These are phyloP conservation scores for Nidularia sp. DNA, from an alignment of 768 basidiomycete genomes.

Conservation along the genomic window DNA sequence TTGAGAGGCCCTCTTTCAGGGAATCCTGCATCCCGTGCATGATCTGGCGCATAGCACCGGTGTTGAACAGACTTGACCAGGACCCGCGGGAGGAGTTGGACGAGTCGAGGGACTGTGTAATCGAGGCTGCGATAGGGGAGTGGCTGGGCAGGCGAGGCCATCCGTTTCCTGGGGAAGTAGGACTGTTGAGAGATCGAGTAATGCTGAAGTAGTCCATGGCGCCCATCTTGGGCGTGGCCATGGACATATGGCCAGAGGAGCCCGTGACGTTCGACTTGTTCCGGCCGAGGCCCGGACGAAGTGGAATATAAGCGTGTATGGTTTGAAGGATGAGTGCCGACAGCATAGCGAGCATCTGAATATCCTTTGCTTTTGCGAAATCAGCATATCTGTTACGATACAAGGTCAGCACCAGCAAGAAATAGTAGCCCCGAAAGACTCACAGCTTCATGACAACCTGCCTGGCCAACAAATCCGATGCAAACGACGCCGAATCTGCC, in stretches of 20 bases:
- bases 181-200: slow-evolving; percentile 29
- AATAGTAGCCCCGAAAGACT: slow-evolving; percentile 17
- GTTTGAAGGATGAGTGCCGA: slow-evolving; percentile 63
- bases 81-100: slow-evolving; percentile 71
- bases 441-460: slow-evolving; percentile 45
- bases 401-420: background rate
- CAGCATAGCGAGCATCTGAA: slow-evolving; percentile 82
- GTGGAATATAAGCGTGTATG: slow-evolving; percentile 8
- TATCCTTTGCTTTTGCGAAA: slow-evolving; percentile 49
- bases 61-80: slow-evolving; percentile 76
- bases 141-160: slow-evolving; percentile 43
- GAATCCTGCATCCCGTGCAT: slow-evolving; percentile 60
- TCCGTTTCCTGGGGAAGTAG: slow-evolving; percentile 34
- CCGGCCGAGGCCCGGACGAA: too few species aligned
- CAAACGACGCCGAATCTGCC: slow-evolving; percentile 9
- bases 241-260: slow-evolving; percentile 5
- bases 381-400: slow-evolving; percentile 30
- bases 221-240: slow-evolving; percentile 10
- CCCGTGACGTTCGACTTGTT: slow-evolving; percentile 1
- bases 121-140: slow-evolving; percentile 34
- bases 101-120: slow-evolving; percentile 38
- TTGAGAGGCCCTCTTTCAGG: slow-evolving; percentile 37
- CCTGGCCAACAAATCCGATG: slow-evolving; percentile 27
- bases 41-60: slow-evolving; percentile 64
- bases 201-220: slow-evolving; percentile 61